Conservation (phyloP, 2,329 filamentous ascomycete species). For the Xylaria sp. region DNA sequence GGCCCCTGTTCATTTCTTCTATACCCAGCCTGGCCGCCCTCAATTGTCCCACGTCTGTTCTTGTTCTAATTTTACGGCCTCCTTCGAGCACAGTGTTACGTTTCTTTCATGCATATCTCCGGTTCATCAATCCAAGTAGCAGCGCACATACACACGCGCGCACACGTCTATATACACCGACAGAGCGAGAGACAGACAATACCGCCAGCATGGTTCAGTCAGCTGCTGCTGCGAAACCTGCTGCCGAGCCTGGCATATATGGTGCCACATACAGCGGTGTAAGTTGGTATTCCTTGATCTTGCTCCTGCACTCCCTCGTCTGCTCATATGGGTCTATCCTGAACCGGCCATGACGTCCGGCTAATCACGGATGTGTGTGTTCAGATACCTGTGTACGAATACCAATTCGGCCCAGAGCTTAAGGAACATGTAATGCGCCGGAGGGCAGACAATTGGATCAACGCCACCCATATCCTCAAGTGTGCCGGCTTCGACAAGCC, state of each 20-base stretch:
- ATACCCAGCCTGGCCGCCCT: neutral
- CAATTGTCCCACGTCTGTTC: neutral
- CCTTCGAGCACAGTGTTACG: neutral
- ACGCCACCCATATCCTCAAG: slow-evolving; percentile 98
- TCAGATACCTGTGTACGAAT: slow-evolving; percentile 95
- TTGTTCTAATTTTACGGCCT: neutral
- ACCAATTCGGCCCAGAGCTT: slow-evolving; percentile 80
- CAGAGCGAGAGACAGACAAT: neutral
- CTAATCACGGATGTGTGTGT: slow-evolving; percentile 17
- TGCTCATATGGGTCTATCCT: neutral
- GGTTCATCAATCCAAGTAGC: neutral
- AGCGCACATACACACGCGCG: neutral
- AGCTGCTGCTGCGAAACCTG: slow-evolving; percentile 50
- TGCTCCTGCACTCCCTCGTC: slow-evolving; percentile 15
- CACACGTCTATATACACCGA: neutral
- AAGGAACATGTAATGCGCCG: slow-evolving; percentile 95
- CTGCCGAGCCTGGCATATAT: slow-evolving; percentile 64
- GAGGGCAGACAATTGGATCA: slow-evolving; percentile 95
- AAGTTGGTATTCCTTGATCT: slow-evolving; percentile 50
- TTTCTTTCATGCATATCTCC: neutral
- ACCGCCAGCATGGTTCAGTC: slow-evolving; percentile 33
- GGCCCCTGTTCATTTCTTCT: neutral
- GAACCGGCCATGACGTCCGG: neutral
- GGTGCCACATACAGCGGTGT: slow-evolving; percentile 77
- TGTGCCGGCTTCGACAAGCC: slow-evolving; percentile 98